Percentiles rank a stretch among this genome's conserved stretches.
phyloP scores from a whole-genome alignment of 257 asterid species.

The Lithospermum erythrorhizon region DNA sequence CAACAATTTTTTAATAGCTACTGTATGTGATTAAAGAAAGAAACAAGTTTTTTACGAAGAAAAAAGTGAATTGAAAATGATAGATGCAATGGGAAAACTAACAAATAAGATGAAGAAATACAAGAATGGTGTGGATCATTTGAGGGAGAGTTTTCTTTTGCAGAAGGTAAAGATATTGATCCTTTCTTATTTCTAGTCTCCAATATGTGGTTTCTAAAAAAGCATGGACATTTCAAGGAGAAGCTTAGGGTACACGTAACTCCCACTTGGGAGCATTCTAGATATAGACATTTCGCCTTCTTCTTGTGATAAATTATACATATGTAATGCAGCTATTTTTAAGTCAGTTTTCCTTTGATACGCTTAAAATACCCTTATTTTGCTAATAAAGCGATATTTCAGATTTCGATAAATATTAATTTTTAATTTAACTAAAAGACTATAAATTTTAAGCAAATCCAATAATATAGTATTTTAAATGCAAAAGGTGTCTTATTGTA shows the following conservation, averaged over 20 bases:
- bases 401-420: no score
- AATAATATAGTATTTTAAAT: no score
- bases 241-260: slow-evolving; percentile 39
- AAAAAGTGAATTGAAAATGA: background rate
- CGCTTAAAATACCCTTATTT: no score
- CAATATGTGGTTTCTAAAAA: slow-evolving; percentile 24
- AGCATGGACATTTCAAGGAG: slow-evolving; percentile 16
- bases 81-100: background rate
- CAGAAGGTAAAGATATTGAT: no score
- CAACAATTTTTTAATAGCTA: no score
- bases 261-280: background rate
- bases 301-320: background rate
- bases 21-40: no score
- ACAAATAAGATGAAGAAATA: background rate
- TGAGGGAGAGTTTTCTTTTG: background rate
- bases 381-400: no score
- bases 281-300: background rate
- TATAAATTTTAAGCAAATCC: no score
- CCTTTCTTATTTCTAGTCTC: background rate
- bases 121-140: background rate
- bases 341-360: no score
- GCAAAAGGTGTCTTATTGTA: no score
- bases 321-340: no score
- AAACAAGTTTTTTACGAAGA: background rate
- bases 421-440: no score